Evolutionary conservation across 768 basidiomycete species (phyloP).

Genomic region (Kwoniella botswanensis): DNA sequence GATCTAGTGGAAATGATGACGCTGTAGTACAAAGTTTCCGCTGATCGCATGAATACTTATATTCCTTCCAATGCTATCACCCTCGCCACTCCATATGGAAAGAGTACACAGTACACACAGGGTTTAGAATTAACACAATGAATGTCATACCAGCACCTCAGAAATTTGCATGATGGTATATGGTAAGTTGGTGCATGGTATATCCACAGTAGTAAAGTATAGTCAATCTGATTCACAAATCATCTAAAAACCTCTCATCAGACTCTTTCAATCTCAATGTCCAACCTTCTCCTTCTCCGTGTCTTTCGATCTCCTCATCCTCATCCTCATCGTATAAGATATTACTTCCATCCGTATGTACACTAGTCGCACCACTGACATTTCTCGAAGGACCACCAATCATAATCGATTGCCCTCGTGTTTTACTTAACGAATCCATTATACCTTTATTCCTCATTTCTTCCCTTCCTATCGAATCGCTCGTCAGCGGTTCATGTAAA

Average conservation of each 20-base stretch:
- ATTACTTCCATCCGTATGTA: constrained; percentile 4
- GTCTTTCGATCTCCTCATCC: not conserved
- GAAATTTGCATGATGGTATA: too few species aligned
- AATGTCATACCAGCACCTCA: too few species aligned
- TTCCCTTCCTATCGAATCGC: not conserved
- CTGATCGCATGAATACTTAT: too few species aligned
- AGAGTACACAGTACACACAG: too few species aligned
- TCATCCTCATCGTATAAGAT: constrained; percentile 10
- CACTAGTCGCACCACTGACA: not conserved
- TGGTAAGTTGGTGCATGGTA: too few species aligned
- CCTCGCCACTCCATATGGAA: too few species aligned
- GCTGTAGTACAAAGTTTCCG: too few species aligned
- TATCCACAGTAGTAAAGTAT: too few species aligned
- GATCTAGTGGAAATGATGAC: too few species aligned
- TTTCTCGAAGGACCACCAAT: not conserved
- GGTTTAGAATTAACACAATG: too few species aligned
- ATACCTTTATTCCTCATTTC: constrained; percentile 3
- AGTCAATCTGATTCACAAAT: constrained; percentile 2
- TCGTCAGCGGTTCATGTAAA: not conserved
- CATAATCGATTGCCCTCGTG: not conserved
- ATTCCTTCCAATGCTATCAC: too few species aligned
- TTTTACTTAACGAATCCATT: constrained; percentile 2
- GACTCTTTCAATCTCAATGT: constrained; percentile 15
- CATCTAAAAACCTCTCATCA: constrained; percentile 22
- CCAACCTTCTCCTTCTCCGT: constrained; percentile 7